Evolutionary conservation across 2,329 filamentous ascomycete genomes (phyloP), one percentile per base, ranked within the genome.

Genomic region (Beauveria rudraprayagi): DNA sequence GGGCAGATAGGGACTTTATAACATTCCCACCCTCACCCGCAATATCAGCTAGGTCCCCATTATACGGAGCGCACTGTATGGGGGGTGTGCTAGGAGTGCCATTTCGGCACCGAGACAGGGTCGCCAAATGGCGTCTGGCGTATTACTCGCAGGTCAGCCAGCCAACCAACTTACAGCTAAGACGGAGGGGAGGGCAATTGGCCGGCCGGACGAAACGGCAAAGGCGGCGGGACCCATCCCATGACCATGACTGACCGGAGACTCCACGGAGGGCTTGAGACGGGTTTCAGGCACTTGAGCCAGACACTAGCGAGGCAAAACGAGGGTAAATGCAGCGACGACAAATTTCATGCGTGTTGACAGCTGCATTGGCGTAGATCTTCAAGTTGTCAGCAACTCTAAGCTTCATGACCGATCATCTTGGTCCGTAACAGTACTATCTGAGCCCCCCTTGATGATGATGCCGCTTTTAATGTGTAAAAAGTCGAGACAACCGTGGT

Each of bases 91-190:
- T 16, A n/a, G 40, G 52, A 44, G 37, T 28, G 47, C 56, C 56
- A 51, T 58, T 58, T 37, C 56, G 56, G 56, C 28, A 51, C 55
- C 56, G 48, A 53, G 28, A 28, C 24, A 41, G 55, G 48, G 37
- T 53, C 56, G 50, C 41, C 57, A 60, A 60, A 60, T 60, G 57
- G 57, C 48, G 57, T 53, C 40, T 60, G 57, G 57, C 46, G 41
- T 60, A 60, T 60, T 60, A 60, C 48, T 60, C 50, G 48, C 56
- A 43, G 10, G 19, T 19, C 34, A 37, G 34, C 28, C 22, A 57
- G 16, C 40, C 54, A 47, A 34, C 43, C 54, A 47, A 34, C 54
- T 11, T 28, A 26, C 47, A 26, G 28, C 44, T 34, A 37, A 37
- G 9, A 37, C 16, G 34, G 37, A 43, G 51, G 52, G 14, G 17